phyloP scores from a whole-genome alignment of 75 land plant genomes.

The Picea glauca region DNA sequence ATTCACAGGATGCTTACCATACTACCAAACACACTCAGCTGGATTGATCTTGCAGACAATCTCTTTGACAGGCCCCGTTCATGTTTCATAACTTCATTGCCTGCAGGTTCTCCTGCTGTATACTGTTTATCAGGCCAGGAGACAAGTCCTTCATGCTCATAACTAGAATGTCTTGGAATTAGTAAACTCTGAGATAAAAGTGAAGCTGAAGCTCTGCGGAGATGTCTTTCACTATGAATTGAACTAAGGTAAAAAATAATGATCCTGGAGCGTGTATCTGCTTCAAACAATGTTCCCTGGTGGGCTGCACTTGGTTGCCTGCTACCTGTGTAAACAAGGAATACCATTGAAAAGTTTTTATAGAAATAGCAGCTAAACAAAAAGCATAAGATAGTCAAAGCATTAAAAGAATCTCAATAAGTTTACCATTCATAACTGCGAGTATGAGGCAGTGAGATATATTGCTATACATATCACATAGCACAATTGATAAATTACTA shows the following conservation, averaged over 20 bases:
- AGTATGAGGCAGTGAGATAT: neutral
- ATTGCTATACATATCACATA: neutral
- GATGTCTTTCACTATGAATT: constrained; percentile 21
- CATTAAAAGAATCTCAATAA: neutral
- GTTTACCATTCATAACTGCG: neutral
- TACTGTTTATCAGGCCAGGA: constrained; percentile 54
- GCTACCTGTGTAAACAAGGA: constrained; percentile 36
- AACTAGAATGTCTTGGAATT: constrained; percentile 23
- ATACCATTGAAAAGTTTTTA: neutral
- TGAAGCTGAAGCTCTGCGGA: constrained; percentile 27
- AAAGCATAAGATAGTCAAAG: neutral
- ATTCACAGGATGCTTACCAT: constrained; percentile 36
- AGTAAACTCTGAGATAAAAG: constrained; percentile 24
- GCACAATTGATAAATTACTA: neutral
- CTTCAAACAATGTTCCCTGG: constrained; percentile 44
- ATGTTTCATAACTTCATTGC: neutral
- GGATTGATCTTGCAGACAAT: constrained; percentile 43
- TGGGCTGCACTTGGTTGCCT: constrained; percentile 27
- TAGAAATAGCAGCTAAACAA: constrained; percentile 2
- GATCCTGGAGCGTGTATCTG: constrained; percentile 72
- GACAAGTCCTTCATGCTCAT: constrained; percentile 54
- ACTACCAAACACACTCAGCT: constrained; percentile 67
- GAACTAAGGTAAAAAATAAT: constrained; percentile 56
- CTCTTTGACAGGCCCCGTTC: constrained; percentile 11
- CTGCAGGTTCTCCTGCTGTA: constrained; percentile 15